A percentile compares a stretch with the other conserved stretches of the same genome.
Evolutionary conservation across 164 flowering plant species (phyloP).

Genomic region (Macadamia integrifolia): DNA sequence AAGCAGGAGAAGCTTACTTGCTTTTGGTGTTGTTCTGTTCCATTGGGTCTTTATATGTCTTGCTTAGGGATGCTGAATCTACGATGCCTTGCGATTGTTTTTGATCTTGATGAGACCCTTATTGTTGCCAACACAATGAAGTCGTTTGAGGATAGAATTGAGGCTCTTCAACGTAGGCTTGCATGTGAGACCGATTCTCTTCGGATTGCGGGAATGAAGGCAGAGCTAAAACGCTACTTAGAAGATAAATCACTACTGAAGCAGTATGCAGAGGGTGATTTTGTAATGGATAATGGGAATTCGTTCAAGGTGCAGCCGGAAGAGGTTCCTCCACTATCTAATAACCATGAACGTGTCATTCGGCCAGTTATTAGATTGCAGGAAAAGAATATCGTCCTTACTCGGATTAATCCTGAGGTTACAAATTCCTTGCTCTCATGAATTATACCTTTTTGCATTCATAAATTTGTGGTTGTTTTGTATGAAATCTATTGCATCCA

Average conservation of each 20-base stretch:
- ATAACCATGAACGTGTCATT: constrained; percentile 45
- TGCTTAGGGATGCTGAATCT: constrained; percentile 72
- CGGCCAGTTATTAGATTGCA: constrained; percentile 82
- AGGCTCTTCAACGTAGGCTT: constrained; percentile 59
- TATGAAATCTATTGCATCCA: background rate
- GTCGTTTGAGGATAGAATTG: constrained; percentile 92
- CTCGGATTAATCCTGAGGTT: constrained; percentile 99
- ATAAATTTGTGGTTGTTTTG: background rate
- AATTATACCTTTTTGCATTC: background rate
- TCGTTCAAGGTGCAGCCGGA: constrained; percentile 52
- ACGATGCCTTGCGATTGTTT: constrained; percentile 81
- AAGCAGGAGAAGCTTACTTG: constrained; percentile 71
- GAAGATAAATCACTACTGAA: constrained; percentile 78
- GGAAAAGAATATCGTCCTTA: constrained; percentile 82
- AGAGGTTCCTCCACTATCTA: constrained; percentile 54
- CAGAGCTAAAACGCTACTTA: constrained; percentile 70
- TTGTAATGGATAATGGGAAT: constrained; percentile 65
- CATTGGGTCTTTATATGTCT: constrained; percentile 52
- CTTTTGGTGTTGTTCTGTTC: constrained; percentile 82
- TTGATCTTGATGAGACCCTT: constrained; percentile 96
- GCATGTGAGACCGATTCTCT: constrained; percentile 56
- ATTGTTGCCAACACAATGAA: constrained; percentile 97
- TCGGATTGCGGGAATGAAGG: constrained; percentile 61
- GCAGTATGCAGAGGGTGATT: constrained; percentile 77
- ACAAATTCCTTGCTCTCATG: constrained; percentile 7